Evolutionary conservation across 139 green algal species (phyloP).

Genomic region (Volvox reticuliferus): DNA sequence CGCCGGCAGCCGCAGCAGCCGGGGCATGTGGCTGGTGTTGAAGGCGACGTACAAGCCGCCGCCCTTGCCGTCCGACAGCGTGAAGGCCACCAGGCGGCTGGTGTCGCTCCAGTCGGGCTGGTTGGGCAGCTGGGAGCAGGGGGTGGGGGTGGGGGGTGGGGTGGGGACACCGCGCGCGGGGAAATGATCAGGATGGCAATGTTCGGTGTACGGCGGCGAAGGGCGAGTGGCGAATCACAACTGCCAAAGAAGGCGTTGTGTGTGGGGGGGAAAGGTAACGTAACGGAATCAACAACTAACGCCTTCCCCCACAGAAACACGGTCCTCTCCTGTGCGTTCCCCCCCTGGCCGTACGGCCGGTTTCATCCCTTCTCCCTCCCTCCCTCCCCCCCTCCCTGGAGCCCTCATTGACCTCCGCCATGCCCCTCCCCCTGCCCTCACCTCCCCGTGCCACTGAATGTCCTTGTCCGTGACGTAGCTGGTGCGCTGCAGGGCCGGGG

Average conservation of each 20-base stretch:
- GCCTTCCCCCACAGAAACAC: too few species aligned
- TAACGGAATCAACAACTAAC: too few species aligned
- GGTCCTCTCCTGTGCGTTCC: neutral
- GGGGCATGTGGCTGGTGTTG: constrained; percentile 75
- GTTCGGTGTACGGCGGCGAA: too few species aligned
- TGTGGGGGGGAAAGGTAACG: too few species aligned
- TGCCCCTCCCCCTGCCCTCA: neutral
- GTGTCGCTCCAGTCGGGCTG: constrained; percentile 93
- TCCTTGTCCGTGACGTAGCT: constrained; percentile 72
- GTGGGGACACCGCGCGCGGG: too few species aligned
- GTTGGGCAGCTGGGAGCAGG: constrained; percentile 42
- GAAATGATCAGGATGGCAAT: too few species aligned
- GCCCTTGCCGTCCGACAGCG: constrained; percentile 57
- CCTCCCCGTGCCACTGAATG: constrained; percentile 92
- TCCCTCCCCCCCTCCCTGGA: neutral
- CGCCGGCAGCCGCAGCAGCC: constrained; percentile 49
- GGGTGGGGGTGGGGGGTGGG: neutral
- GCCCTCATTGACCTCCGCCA: too few species aligned
- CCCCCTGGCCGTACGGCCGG: neutral
- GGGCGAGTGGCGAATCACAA: too few species aligned
- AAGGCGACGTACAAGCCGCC: constrained; percentile 81
- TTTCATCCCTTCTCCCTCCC: too few species aligned
- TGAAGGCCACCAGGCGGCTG: constrained; percentile 89
- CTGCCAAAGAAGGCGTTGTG: too few species aligned
- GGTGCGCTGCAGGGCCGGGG: constrained; percentile 73